These are phyloP conservation scores for Magnusiomyces tetraspermus DNA, from an alignment of 1,139 yeast genomes.

Conservation along the genomic window DNA sequence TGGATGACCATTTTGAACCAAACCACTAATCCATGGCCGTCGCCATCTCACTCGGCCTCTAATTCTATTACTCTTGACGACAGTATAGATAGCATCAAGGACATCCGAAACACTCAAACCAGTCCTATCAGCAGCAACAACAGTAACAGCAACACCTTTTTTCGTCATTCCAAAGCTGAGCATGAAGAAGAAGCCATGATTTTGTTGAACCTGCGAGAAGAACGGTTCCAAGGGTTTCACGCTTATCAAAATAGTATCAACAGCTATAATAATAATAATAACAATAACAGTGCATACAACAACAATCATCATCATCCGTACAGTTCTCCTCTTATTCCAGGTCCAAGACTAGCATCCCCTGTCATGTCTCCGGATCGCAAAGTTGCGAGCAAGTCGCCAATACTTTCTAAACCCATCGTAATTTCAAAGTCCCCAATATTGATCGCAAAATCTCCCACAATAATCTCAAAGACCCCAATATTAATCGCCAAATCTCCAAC, in stretches of 20 bases:
- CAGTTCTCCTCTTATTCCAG: too few relatives aligned
- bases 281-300: too few relatives aligned
- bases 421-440: too few relatives aligned
- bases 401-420: too few relatives aligned
- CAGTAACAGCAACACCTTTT: not conserved
- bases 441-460: too few relatives aligned
- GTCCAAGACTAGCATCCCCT: not conserved
- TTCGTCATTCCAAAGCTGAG: not conserved
- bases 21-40: not conserved
- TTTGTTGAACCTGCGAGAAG: not conserved
- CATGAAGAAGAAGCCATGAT: conserved; percentile 1
- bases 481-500: too few relatives aligned
- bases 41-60: not conserved
- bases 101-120: not conserved
- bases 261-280: too few relatives aligned
- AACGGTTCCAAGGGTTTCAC: not conserved
- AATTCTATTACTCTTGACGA: not conserved
- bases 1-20: not conserved
- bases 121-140: not conserved
- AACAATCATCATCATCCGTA: too few relatives aligned
- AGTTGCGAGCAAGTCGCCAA: too few relatives aligned
- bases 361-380: not conserved
- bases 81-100: too few relatives aligned
- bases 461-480: too few relatives aligned
- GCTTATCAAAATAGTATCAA: too few relatives aligned